phyloP scores from a whole-genome alignment of 1,284 basidiomycete species.

The Tausonia pullulans region DNA sequence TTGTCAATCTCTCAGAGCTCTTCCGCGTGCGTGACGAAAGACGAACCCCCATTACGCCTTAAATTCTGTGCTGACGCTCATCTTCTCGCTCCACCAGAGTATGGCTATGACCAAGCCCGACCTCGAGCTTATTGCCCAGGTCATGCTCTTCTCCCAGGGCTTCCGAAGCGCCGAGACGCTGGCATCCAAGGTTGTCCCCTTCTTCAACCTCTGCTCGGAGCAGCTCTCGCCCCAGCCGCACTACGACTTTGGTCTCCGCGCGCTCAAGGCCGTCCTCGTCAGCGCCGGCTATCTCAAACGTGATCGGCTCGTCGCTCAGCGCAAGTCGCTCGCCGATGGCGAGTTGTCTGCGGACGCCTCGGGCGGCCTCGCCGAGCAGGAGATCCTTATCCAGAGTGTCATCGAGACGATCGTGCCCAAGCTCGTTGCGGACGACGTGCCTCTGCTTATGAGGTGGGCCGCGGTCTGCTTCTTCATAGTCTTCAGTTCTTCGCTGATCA shows the following conservation, averaged over 20 bases:
- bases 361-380: constrained; percentile 71
- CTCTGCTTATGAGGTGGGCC: constrained; percentile 68
- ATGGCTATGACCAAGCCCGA: constrained; percentile 99
- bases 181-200: constrained; percentile 95
- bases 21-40: constrained; percentile 56
- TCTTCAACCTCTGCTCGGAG: constrained; percentile 97
- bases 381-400: constrained; percentile 98
- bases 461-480: background rate
- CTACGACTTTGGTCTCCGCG: constrained; percentile 98
- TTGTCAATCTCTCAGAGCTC: constrained; percentile 46
- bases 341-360: constrained; percentile 36
- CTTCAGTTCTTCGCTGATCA: no score
- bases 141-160: constrained; percentile 98
- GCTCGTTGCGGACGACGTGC: constrained; percentile 92
- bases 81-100: constrained; percentile 36
- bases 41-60: no score
- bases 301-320: constrained; percentile 47
- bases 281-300: constrained; percentile 97
- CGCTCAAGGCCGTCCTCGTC: constrained; percentile 89
- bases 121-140: constrained; percentile 95
- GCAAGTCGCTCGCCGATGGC: constrained; percentile 29
- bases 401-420: constrained; percentile 98
- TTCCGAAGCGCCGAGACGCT: constrained; percentile 94
- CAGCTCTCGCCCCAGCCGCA: constrained; percentile 95
- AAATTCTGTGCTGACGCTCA: background rate